A percentile compares a stretch with the other conserved stretches of the same genome.
Conservation (phyloP, 2,329 filamentous ascomycete genomes). For the Neobulgaria alba region DNA sequence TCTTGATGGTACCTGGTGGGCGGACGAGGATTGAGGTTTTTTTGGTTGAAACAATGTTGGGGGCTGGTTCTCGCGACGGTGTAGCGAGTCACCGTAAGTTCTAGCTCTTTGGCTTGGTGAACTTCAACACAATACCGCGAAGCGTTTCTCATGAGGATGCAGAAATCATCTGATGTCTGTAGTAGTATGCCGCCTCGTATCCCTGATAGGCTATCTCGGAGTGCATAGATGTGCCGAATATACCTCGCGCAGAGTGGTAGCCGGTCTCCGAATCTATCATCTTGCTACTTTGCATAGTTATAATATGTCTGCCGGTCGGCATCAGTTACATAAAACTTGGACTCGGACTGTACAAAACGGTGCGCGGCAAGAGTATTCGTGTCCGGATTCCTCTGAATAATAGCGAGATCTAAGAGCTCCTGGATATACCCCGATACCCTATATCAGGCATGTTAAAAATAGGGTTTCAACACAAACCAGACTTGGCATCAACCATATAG, state of each 20-base stretch:
- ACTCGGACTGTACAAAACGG: conserved; percentile 1
- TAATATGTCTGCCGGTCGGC: neutral
- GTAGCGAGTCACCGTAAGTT: neutral
- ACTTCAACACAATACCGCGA: neutral
- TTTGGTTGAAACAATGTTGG: no score
- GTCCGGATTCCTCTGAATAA: conserved; percentile 2
- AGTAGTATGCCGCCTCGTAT: neutral
- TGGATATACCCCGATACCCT: conserved; percentile 2
- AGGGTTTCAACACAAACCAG: neutral
- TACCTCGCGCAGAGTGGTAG: neutral
- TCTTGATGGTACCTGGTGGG: no score
- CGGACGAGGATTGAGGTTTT: no score
- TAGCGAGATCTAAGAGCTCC: conserved; percentile 1
- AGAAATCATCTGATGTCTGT: neutral
- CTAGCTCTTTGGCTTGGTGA: neutral
- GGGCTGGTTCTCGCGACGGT: no score
- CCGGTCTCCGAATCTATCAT: neutral
- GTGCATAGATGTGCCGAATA: neutral
- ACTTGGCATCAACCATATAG: neutral
- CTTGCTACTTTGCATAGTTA: neutral
- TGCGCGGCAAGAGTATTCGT: conserved; percentile 1
- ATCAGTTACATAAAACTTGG: neutral
- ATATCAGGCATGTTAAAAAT: conserved; percentile 2
- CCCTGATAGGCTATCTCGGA: neutral
- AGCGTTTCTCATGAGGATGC: neutral